Base-by-base conservation (phyloP, 768 basidiomycete species). In the Coprinellus aureogranulatus region DNA sequence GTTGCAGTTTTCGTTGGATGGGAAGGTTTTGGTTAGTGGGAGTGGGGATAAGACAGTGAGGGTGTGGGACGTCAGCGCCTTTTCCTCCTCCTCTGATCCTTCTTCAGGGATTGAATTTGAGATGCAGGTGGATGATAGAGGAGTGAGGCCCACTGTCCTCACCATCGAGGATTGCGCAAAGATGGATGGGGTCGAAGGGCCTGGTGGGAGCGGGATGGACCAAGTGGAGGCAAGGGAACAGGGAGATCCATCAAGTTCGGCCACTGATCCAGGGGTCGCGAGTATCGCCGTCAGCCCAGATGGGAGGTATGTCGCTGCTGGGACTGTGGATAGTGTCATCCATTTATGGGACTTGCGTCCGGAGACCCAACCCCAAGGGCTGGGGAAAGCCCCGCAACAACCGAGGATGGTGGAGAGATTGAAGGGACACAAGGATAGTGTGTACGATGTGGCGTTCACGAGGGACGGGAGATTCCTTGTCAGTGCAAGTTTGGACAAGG, bases 391-490 rank as follows among this genome's bases (percentile, higher is more conserved):
- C n/a, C n/a, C n/a, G n/a, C n/a, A n/a, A n/a, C n/a, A 34, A 14
- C 34, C 34, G 34, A 34, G 14, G 50, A 22, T 52, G 50, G 39
- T 52, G 11, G 90, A 91, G 68, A 76, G 85, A 27, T 73, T 93
- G 53, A 72, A 81, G 41, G 91, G 90, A 0, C 91, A 92, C 69
- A 79, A 81, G 60, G 89, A 93, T 65, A 86, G 85, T 48, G 90
- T 93, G 31, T 94, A 93, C 68, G 87, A 87, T 48, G 79, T 93
- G 11, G 90, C 90, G n/a, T 98, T 97, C 73, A 92, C 92, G 3
- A 93, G 92, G 0, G 95, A 96, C 67, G 94, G 94, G 39, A 85
- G 86, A 68, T 89, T 87, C 2, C 77, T 98, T 62, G 89, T 97
- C 8, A 92, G 89, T 61, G 95, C 93, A 31, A 92, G 90, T 72